phyloP scores from a whole-genome alignment of 441 rosid genomes.

The Arabidopsis hybrid region DNA sequence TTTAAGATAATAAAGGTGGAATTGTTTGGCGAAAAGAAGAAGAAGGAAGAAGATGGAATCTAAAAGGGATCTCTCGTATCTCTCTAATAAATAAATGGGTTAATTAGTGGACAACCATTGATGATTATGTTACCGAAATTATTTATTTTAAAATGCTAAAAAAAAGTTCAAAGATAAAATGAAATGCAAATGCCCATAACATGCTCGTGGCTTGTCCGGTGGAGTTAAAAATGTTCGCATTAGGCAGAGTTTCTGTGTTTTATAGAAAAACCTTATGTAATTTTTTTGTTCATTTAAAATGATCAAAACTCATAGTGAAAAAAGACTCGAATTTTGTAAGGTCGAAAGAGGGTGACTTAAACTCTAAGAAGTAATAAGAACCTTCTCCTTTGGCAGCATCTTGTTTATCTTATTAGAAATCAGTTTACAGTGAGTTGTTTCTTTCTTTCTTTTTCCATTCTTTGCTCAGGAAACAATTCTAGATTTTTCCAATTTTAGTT shows the following conservation, averaged over 20 bases:
- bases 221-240: not conserved
- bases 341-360: not conserved
- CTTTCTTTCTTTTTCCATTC: not conserved
- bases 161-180: not conserved
- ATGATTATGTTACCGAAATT: conserved; percentile 42
- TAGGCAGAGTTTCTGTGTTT: not conserved
- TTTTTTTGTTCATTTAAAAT: not conserved
- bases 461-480: not conserved
- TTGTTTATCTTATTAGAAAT: not conserved
- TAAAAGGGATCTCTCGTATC: conserved; percentile 23
- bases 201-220: conserved; percentile 17
- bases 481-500: conserved; percentile 7
- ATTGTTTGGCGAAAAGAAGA: conserved; percentile 22
- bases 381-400: conserved; percentile 36
- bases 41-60: conserved; percentile 22
- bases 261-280: not conserved
- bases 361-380: conserved; percentile 11
- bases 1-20: conserved; percentile 33
- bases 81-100: conserved; percentile 27
- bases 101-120: conserved; percentile 44
- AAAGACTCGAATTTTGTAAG: not conserved
- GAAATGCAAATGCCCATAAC: conserved; percentile 28
- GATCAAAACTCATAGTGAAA: not conserved
- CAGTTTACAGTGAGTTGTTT: not conserved
- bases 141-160: conserved; percentile 18